Conservation (phyloP, 2,329 filamentous ascomycete species). For the Aurifilum marmelostoma region DNA sequence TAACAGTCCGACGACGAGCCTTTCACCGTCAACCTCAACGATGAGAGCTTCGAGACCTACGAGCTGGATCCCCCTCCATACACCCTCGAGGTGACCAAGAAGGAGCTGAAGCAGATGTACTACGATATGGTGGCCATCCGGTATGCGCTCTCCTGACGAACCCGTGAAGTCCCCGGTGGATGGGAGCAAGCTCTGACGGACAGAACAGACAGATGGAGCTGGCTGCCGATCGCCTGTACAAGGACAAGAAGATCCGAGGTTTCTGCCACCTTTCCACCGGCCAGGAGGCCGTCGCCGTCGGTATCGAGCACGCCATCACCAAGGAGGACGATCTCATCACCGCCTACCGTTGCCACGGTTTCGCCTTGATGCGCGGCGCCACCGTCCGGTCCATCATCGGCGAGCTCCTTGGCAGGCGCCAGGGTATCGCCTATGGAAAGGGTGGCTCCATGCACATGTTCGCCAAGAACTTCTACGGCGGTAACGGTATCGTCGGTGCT, state of each 20-base stretch:
- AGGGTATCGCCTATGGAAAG: slow-evolving; percentile 98
- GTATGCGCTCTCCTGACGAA: slow-evolving; percentile 57
- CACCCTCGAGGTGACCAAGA: slow-evolving; percentile 92
- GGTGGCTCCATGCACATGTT: slow-evolving; percentile 99
- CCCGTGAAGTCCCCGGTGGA: not conserved
- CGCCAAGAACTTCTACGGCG: slow-evolving; percentile 94
- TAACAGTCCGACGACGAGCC: slow-evolving; percentile 86
- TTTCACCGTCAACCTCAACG: slow-evolving; percentile 89
- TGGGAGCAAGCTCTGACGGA: slow-evolving; percentile 26
- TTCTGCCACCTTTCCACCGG: slow-evolving; percentile 99
- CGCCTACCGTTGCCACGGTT: slow-evolving; percentile 98
- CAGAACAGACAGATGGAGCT: slow-evolving; percentile 91
- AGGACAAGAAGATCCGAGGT: slow-evolving; percentile 99
- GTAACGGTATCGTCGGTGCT: slow-evolving; percentile 98
- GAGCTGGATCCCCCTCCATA: slow-evolving; percentile 96
- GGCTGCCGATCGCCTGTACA: slow-evolving; percentile 98
- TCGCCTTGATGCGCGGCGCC: slow-evolving; percentile 93
- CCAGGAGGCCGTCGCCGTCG: slow-evolving; percentile 95
- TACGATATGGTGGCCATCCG: slow-evolving; percentile 93
- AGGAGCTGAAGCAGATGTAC: slow-evolving; percentile 99
- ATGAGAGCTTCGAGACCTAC: slow-evolving; percentile 99
- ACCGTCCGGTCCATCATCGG: slow-evolving; percentile 91
- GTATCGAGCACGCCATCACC: slow-evolving; percentile 94
- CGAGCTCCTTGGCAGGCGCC: slow-evolving; percentile 90
- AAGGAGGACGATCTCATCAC: slow-evolving; percentile 95